Evolutionary conservation across 768 basidiomycete genomes (phyloP).

Genomic region (Cystobasidiopsis lactophilus): DNA sequence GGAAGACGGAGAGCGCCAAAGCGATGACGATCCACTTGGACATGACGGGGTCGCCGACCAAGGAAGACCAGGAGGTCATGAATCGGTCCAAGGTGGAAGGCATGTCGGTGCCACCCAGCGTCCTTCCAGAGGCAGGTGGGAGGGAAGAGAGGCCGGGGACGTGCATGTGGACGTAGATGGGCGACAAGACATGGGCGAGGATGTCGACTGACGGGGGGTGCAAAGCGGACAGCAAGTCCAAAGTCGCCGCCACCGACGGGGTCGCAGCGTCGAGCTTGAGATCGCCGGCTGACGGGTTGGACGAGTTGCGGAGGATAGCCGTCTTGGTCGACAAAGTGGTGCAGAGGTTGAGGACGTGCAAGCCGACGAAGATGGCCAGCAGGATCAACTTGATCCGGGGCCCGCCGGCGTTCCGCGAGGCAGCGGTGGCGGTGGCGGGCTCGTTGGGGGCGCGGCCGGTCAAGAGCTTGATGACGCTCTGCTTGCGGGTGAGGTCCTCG

Average conservation of each 20-base stretch:
- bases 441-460: constrained; percentile 24
- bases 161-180: constrained; percentile 36
- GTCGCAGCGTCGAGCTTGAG: constrained; percentile 50
- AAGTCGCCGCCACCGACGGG: constrained; percentile 36
- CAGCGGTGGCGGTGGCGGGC: constrained; percentile 51
- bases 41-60: constrained; percentile 83
- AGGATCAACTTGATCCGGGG: constrained; percentile 74
- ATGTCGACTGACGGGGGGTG: constrained; percentile 24
- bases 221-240: constrained; percentile 35
- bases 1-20: constrained; percentile 58
- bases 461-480: constrained; percentile 12
- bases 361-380: constrained; percentile 68
- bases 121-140: neutral
- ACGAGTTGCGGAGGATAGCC: constrained; percentile 31
- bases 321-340: constrained; percentile 63
- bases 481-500: constrained; percentile 12
- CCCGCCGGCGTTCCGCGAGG: no score
- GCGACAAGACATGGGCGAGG: constrained; percentile 41
- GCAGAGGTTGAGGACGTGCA: constrained; percentile 81
- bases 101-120: neutral
- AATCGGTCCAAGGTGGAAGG: constrained; percentile 42
- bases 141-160: constrained; percentile 16
- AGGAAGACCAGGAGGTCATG: constrained; percentile 69
- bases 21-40: constrained; percentile 85
- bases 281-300: constrained; percentile 20